Percentiles rank a stretch among this genome's conserved stretches.
phyloP scores from a whole-genome alignment of 192 early-diverging fungal species.

The Hyaloraphidium curvatum region DNA sequence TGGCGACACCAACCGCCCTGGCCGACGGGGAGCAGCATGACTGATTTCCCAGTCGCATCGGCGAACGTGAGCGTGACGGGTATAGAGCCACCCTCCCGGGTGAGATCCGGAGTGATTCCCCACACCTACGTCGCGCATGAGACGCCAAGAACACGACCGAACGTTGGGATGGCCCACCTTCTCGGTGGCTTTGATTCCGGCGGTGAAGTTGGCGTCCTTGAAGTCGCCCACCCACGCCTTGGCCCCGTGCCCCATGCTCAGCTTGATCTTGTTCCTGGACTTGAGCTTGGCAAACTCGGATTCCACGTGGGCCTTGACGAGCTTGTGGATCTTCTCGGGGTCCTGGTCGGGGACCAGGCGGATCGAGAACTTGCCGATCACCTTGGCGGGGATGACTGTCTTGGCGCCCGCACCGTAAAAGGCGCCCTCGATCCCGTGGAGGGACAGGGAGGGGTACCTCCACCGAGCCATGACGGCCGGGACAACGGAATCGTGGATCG shows the following conservation, averaged over 20 bases:
- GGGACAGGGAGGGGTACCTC: conserved; percentile 85
- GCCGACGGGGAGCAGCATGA: no score
- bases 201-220: conserved; percentile 84
- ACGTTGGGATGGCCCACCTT: no score
- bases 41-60: no score
- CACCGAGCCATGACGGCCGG: conserved; percentile 78
- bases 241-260: conserved; percentile 63
- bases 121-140: no score
- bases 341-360: conserved; percentile 53
- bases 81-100: conserved; percentile 94
- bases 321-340: conserved; percentile 52
- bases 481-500: conserved; percentile 54
- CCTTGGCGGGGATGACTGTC: conserved; percentile 90
- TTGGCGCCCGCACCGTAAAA: conserved; percentile 85
- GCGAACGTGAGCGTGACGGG: conserved; percentile 95
- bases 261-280: conserved; percentile 62
- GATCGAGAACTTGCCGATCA: conserved; percentile 96
- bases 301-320: conserved; percentile 52
- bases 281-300: conserved; percentile 78
- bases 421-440: conserved; percentile 96
- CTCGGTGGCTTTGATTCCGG: conserved; percentile 78
- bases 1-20: no score
- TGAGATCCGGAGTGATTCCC: conserved; percentile 80
- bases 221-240: conserved; percentile 82
- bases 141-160: no score